Evolutionary conservation across 768 basidiomycete species (phyloP).

Genomic region (Omphalotus guepiniiformis): DNA sequence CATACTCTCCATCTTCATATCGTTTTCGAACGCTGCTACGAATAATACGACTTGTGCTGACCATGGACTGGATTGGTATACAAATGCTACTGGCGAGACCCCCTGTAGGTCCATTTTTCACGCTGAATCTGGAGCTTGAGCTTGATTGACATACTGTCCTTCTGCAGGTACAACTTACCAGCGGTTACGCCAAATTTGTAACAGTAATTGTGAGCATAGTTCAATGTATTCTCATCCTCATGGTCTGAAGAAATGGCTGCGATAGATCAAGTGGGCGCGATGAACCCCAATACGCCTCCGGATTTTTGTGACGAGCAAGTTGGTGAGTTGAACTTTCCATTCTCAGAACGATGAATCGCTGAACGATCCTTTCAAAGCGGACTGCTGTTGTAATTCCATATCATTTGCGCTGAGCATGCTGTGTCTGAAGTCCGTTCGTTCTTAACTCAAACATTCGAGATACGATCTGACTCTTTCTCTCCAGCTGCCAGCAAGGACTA

Average conservation of each 20-base stretch:
- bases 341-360: not conserved
- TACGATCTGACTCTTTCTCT: not conserved
- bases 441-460: not conserved
- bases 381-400: slow-evolving; percentile 24
- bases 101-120: slow-evolving; percentile 17
- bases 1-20: not conserved
- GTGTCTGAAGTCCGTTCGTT: slow-evolving; percentile 20
- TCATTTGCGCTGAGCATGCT: slow-evolving; percentile 24
- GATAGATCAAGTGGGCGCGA: slow-evolving; percentile 19
- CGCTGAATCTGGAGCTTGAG: no score
- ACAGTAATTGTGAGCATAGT: slow-evolving; percentile 14
- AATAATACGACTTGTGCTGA: slow-evolving; percentile 20
- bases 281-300: slow-evolving; percentile 18
- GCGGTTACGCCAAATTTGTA: slow-evolving; percentile 22
- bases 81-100: slow-evolving; percentile 21
- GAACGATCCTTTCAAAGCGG: slow-evolving; percentile 8
- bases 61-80: slow-evolving; percentile 22
- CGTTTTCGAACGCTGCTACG: not conserved
- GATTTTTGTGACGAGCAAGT: slow-evolving; percentile 23
- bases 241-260: not conserved
- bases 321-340: slow-evolving; percentile 8
- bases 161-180: slow-evolving; percentile 20
- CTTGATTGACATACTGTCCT: not conserved
- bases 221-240: not conserved
- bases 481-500: slow-evolving; percentile 19